Base-by-base conservation (phyloP, 2,329 filamentous ascomycete genomes). In the Thielaviopsis punctulata region DNA sequence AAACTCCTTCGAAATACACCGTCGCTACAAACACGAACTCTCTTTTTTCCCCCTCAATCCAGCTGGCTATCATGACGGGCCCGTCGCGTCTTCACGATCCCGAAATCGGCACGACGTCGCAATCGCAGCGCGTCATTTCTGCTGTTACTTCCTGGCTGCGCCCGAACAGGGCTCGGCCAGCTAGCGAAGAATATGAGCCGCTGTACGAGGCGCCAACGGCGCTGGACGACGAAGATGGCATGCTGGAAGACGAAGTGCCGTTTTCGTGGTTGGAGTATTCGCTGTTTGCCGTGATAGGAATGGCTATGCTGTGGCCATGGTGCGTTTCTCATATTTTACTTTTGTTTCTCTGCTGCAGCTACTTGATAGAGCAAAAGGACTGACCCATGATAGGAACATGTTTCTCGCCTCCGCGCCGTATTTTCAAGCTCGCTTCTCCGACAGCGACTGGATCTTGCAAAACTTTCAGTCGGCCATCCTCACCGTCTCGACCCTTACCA, bases 231-330 rank as follows among this genome's bases (percentile, higher is more conserved):
- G 41, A 49, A 25, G 33, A 46, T 24, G 56, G 43, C n/a, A 43
- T 24, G 18, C 44, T 61, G 19, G 64, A 66, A 18, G 62, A 59
- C 19, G 68, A 69, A 33, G 61, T 68, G 30, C 71, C 72, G 18
- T 95, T 95, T 68, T 94, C 87, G 56, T 88, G 84, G 80, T 62
- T 86, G 33, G 86, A 93, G 64, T 98, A 96, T 67, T 70, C 68
- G 59, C 82, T 95, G 62, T 96, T 96, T 66, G 71, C 84, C 52
- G 69, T 95, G 49, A 71, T 96, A 23, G 92, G 92, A 49, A 74
- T 95, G 53, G 86, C 89, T 50, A 96, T 96, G 92, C 74, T 96
- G 45, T 96, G 90, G 90, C 88, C 90, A 52, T 96, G 90, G 90
- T 93, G 76, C 59, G 77, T 60, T 48, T 54, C 41, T 49, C 33